Base-by-base conservation (phyloP, 1,139 yeast species). In the Saccharomyces hybrid region DNA sequence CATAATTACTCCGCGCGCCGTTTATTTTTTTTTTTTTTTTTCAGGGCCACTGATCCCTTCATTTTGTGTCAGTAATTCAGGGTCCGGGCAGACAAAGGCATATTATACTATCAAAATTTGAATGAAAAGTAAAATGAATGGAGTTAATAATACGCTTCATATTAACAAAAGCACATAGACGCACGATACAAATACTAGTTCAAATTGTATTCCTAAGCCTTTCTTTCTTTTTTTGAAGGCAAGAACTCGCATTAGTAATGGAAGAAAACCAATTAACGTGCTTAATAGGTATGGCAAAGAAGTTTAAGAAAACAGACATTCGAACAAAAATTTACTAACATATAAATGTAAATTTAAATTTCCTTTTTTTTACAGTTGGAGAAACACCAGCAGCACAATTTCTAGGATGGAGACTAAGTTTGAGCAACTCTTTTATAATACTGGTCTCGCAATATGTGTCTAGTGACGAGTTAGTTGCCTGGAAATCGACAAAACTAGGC, bases 371-470 rank as follows among this genome's bases (percentile, higher is more conserved):
- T 41, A 47, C 48, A 56, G 64, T 63, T 32, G 69, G 69, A 50
- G 69, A 65, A n/a, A 60, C 68, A n/a, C 67, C 69, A 19, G 61
- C 62, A 9, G 60, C 65, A 13, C 66, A 63, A 46, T 60, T 65
- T 48, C 32, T 62, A 44, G 64, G 67, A n/a, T 65, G 69, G 69
- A 64, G 68, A 52, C 53, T 65, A 29, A 62, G 66, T 46, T 54
- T 62, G 3, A 58, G 64, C 11, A 61, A 60, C 47, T 58, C 64
- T 9, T 60, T 63, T 49, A 58, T 61, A 8, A 60, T 65, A 13
- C 54, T 63, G 32, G 63, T 63, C 9, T 63, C 67, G 11, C 58
- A 56, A 16, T 61, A 57, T 49, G 61, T 64, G 16, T 60, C 67
- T 25, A 59, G 66, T 44, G 68, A 65, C 59, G 66, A 68, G 5